Evolutionary conservation across 306 rosid genomes (phyloP).

Genomic region (Corylus heterophylla): DNA sequence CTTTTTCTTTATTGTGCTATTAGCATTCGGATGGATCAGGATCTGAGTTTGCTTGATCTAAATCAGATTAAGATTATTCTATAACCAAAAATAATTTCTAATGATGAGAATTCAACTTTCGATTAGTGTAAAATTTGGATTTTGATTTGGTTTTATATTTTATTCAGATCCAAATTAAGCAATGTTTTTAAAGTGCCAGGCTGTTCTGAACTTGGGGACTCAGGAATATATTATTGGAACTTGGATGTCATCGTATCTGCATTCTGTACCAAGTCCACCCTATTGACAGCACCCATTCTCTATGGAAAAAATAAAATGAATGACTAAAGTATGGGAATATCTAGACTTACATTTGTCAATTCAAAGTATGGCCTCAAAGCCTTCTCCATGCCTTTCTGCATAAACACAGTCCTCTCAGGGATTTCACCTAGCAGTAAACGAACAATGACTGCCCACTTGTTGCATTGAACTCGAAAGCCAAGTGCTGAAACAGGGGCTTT

Average conservation of each 20-base stretch:
- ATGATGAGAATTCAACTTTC: neutral
- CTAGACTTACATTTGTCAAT: conserved; percentile 85
- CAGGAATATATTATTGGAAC: neutral
- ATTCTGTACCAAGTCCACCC: neutral
- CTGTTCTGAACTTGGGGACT: neutral
- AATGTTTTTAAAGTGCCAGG: neutral
- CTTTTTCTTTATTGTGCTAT: neutral
- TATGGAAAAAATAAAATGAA: neutral
- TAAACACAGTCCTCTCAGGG: conserved; percentile 95
- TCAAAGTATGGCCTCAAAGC: conserved; percentile 95
- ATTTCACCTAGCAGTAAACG: conserved; percentile 93
- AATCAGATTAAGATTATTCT: neutral
- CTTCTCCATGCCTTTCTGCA: conserved; percentile 92
- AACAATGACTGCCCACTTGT: conserved; percentile 98
- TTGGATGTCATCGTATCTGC: neutral
- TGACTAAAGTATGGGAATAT: neutral
- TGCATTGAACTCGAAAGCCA: conserved; percentile 94
- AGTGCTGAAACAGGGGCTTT: conserved; percentile 95
- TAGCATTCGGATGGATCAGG: neutral
- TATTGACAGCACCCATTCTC: neutral
- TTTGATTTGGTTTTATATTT: neutral
- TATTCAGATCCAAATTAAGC: neutral
- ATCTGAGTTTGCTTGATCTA: neutral
- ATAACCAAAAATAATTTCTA: neutral
- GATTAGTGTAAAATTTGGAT: neutral